Base-by-base conservation (phyloP, 1,284 basidiomycete genomes). In the Lentinula novae-zelandiae region DNA sequence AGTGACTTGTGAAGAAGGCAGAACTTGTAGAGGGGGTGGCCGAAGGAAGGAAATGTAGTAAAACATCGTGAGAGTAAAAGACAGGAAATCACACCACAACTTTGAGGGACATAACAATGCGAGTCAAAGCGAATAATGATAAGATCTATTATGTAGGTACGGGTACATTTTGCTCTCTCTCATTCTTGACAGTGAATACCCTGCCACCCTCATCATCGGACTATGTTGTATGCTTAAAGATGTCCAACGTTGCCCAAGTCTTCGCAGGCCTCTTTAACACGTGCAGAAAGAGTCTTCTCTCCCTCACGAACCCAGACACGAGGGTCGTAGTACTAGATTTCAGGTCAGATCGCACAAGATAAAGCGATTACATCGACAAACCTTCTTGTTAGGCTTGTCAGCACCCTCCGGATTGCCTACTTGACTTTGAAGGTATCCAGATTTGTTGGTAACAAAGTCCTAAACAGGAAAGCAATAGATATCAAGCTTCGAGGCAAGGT, bases 381-480 rank as follows among this genome's bases (percentile, higher is more conserved):
- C 89, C 88, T 97, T 98, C 91, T 98, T 97, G 87, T 97, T 97
- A 65, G 95, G 95, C 82, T 95, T 95, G 78, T 96, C 94, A 31
- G 86, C 73, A 50, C 93, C 94, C 20, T 97, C 95, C 56, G 95
- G 95, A 83, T 96, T 97, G 62, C 95, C 95, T 67, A 96, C 92
- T 75, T 98, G 95, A 42, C 85, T 81, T 71, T 85, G 75, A 69
- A 98, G 82, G 79, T 96, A 97, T 65, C 83, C 95, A 68, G 87
- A 85, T 85, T 93, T 96, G 67, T 83, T 86, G 68, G 76, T 72
- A 72, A 97, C 73, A 72, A 95, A 98, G 81, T 98, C 89, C 82
- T 90, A 36, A 0, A 56, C 7, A 54, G 27, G 27, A 27, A 27
- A 27, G 27, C 27, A 4, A 22, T 27, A 4, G 27, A 27, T 27